Evolutionary conservation across 1,284 basidiomycete species (phyloP), one percentile per base, ranked within the genome.

Genomic region (Psilocybe mexicana): DNA sequence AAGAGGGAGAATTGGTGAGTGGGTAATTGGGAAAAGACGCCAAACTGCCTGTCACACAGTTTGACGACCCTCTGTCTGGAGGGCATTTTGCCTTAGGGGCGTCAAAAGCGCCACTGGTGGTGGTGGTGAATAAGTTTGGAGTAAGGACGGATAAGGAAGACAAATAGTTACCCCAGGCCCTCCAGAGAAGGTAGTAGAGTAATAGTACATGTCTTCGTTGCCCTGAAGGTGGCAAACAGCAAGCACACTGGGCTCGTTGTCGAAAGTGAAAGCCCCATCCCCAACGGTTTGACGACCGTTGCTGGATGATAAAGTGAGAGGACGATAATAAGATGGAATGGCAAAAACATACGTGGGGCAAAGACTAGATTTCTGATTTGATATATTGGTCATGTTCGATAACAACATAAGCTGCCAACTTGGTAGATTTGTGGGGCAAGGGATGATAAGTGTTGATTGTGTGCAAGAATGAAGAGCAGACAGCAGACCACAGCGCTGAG

Each of bases 211-310:
- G 71, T 91, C 82, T 71, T 85, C 80, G 55, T 76, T 84, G 80
- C 89, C 90, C 71, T 91, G 83, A 65, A 90, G 78, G 64, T 88
- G 87, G 83, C 88, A 91, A 67, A 92, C 86, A 63, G 90, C 90
- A 76, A 92, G 83, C 69, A 92, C 88, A 76, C 80, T 88, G 68
- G 87, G 83, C 76, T 84, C 81, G 77, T 81, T 84, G 88, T 91
- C 88, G 82, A 80, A 79, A 74, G 80, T 81, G 80, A 73, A 74
- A 78, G 90, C 90, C 90, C 90, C 90, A 92, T 93, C 91, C 78
- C 90, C 90, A 93, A 93, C 90, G 90, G 87, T 82, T 79, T 85
- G 87, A 90, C 90, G 84, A 78, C 89, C 90, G 90, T 92, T 93
- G 90, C 91, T 93, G 72, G 10, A 52, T 14, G 62, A 72, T 59